Conservation (phyloP, 2,329 filamentous ascomycete species). For the Aspergillus melleus region DNA sequence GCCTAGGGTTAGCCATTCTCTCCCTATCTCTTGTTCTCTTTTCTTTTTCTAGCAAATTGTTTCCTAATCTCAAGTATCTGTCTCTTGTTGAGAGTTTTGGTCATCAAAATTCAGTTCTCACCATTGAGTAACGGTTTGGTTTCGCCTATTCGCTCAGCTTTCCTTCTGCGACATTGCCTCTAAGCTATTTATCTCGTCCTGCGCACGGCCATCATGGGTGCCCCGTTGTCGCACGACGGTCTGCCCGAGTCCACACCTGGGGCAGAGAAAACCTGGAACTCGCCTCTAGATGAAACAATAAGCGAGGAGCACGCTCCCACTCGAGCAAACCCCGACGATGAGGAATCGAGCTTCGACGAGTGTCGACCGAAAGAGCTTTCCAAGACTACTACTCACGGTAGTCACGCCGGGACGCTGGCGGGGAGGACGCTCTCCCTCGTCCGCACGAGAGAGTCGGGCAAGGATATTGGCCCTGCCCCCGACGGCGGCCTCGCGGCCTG, state of each 20-base stretch:
- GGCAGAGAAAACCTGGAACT: conserved; percentile 1
- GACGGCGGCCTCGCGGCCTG: conserved; percentile 58
- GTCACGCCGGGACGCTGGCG: conserved; percentile 23
- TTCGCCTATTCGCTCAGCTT: no score
- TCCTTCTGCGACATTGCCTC: no score
- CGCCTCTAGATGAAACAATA: conserved; percentile 5
- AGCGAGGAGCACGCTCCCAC: not conserved
- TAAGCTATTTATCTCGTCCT: no score
- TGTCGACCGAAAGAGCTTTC: conserved; percentile 18
- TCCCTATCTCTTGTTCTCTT: no score
- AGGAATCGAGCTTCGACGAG: conserved; percentile 20
- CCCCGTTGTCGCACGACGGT: not conserved
- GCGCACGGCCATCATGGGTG: not conserved
- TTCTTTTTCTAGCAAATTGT: no score
- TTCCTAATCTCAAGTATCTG: no score
- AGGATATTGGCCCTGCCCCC: conserved; percentile 40
- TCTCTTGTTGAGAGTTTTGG: no score
- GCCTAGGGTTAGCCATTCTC: no score
- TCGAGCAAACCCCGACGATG: conserved; percentile 11
- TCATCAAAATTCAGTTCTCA: no score
- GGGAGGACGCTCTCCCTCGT: conserved; percentile 36
- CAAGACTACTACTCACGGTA: conserved; percentile 26
- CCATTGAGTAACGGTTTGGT: no score
- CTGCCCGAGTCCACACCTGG: not conserved
- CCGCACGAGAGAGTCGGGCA: conserved; percentile 38